A percentile compares a stretch with the other conserved stretches of the same genome.
Conservation (phyloP, 2,329 filamentous ascomycete genomes). For the Aspergillus ibericus region DNA sequence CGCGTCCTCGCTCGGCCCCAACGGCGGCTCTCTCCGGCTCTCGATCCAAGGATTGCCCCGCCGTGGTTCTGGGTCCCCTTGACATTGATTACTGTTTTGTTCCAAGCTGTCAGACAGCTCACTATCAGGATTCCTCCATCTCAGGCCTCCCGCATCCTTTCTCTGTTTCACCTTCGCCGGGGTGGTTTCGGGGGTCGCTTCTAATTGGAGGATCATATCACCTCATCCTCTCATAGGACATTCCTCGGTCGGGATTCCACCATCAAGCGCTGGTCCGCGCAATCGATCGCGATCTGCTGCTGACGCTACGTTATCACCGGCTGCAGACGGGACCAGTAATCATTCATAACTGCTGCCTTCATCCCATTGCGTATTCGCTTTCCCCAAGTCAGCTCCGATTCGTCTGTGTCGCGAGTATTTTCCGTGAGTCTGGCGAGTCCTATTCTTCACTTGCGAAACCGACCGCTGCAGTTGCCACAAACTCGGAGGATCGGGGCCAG, state of each 20-base stretch:
- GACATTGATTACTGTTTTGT: neutral
- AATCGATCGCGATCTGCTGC: constrained; percentile 1
- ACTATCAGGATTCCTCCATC: neutral
- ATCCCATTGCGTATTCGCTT: neutral
- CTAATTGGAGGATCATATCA: neutral
- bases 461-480: neutral
- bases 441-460: neutral
- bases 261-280: neutral
- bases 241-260: neutral
- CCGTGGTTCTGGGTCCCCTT: constrained; percentile 9
- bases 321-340: neutral
- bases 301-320: neutral
- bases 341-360: neutral
- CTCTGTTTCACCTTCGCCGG: neutral
- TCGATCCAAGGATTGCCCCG: constrained; percentile 15
- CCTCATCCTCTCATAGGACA: neutral
- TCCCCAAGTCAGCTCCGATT: constrained; percentile 1
- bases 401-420: neutral
- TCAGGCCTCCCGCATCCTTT: neutral
- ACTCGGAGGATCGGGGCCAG: neutral
- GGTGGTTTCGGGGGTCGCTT: too few species aligned
- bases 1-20: neutral
- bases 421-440: neutral
- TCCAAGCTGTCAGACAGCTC: neutral
- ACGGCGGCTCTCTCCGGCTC: constrained; percentile 13